Percentiles rank a stretch among this genome's conserved stretches.
Evolutionary conservation across 2,329 filamentous ascomycete species (phyloP).

Genomic region (Xylariaceae sp.): DNA sequence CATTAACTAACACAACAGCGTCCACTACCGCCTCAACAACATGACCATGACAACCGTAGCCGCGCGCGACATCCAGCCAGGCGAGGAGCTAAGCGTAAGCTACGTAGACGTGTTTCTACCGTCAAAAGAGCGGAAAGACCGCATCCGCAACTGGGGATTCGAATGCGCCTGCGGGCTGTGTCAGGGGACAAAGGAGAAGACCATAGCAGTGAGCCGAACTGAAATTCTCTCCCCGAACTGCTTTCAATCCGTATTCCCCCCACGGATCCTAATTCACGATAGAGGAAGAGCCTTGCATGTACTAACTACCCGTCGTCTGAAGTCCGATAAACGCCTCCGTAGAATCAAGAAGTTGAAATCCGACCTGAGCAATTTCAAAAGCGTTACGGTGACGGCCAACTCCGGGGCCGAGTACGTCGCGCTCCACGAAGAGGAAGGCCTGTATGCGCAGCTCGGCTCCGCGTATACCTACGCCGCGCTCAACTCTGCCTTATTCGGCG

Average conservation of each 20-base stretch:
- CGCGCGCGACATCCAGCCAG: constrained; percentile 34
- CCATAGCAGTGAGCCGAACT: constrained; percentile 12
- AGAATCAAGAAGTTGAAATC: constrained; percentile 30
- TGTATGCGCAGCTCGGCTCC: constrained; percentile 34
- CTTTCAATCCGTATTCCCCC: neutral
- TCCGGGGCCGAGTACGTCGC: constrained; percentile 30
- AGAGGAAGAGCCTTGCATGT: neutral
- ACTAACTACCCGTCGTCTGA: constrained; percentile 2
- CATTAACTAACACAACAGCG: constrained; percentile 19
- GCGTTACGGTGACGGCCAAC: constrained; percentile 27
- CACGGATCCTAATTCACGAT: neutral
- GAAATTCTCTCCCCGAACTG: neutral
- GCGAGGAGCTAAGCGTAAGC: constrained; percentile 38
- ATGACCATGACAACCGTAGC: constrained; percentile 38
- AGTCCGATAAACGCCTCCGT: constrained; percentile 34
- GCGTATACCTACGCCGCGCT: constrained; percentile 38
- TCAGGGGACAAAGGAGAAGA: constrained; percentile 13
- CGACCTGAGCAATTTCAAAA: constrained; percentile 25
- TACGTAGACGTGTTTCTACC: constrained; percentile 34
- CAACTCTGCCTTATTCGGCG: constrained; percentile 37
- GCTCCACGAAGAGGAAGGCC: constrained; percentile 34
- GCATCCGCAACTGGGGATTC: constrained; percentile 36
- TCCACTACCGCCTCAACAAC: constrained; percentile 36
- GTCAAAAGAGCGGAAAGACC: constrained; percentile 30
- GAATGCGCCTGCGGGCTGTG: constrained; percentile 36